Evolutionary conservation across 2,329 filamentous ascomycete genomes (phyloP).

Genomic region (Lachnellula suecica): DNA sequence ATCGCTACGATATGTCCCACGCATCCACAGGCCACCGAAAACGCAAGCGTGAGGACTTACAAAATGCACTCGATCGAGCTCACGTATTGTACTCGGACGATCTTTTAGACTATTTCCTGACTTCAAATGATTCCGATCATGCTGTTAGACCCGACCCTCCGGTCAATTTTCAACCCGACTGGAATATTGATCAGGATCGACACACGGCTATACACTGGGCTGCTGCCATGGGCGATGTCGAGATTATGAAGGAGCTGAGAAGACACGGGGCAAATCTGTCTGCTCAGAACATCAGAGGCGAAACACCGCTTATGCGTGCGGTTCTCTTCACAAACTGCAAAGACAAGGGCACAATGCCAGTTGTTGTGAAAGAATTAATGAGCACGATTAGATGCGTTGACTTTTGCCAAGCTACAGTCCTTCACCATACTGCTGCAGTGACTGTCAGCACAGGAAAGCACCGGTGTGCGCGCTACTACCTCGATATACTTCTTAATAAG

Average conservation of each 20-base stretch:
- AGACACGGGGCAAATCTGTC: slow-evolving; percentile 74
- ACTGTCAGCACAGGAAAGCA: slow-evolving; percentile 82
- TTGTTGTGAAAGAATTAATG: slow-evolving; percentile 79
- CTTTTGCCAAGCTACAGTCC: slow-evolving; percentile 79
- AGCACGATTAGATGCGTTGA: slow-evolving; percentile 80
- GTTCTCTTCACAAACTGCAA: slow-evolving; percentile 97
- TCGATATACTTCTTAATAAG: slow-evolving; percentile 86
- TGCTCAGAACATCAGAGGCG: slow-evolving; percentile 69
- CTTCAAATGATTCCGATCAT: slow-evolving; percentile 70
- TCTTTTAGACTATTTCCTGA: slow-evolving; percentile 92
- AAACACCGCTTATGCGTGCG: slow-evolving; percentile 91
- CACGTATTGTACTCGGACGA: slow-evolving; percentile 92
- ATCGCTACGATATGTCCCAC: slow-evolving; percentile 70
- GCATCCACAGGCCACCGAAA: slow-evolving; percentile 65
- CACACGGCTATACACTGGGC: slow-evolving; percentile 97
- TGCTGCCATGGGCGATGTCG: slow-evolving; percentile 92
- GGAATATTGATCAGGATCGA: slow-evolving; percentile 87
- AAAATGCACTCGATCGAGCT: slow-evolving; percentile 72
- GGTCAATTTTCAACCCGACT: slow-evolving; percentile 82
- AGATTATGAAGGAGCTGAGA: slow-evolving; percentile 85
- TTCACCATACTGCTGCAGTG: slow-evolving; percentile 90
- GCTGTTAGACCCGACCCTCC: slow-evolving; percentile 71
- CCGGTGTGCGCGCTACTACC: slow-evolving; percentile 87
- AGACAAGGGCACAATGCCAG: slow-evolving; percentile 87
- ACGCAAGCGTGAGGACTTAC: slow-evolving; percentile 69